Evolutionary conservation across 2,329 filamentous ascomycete species (phyloP).

Genomic region (Fusarium poae): DNA sequence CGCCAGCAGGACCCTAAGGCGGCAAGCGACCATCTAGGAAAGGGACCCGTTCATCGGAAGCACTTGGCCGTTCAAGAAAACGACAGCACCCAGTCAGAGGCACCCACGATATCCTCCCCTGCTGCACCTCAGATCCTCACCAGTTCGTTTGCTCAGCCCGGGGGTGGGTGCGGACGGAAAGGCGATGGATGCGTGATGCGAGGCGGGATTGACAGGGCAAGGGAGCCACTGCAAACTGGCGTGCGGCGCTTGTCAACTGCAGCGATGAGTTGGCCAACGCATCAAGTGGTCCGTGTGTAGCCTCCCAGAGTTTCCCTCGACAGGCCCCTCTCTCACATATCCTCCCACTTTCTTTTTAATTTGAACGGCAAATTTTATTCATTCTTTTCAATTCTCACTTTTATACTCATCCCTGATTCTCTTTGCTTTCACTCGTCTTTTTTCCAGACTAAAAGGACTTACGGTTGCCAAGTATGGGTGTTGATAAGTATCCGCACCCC

Average conservation of each 20-base stretch:
- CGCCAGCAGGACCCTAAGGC: constrained; percentile 4
- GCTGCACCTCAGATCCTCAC: constrained; percentile 38
- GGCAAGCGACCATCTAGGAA: constrained; percentile 17
- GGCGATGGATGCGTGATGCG: constrained; percentile 42
- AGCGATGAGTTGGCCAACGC: constrained; percentile 59
- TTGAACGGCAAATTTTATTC: constrained; percentile 15
- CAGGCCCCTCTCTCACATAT: constrained; percentile 43
- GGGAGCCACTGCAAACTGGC: constrained; percentile 40
- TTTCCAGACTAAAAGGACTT: constrained; percentile 8
- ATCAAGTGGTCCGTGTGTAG: constrained; percentile 60
- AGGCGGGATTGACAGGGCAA: constrained; percentile 46
- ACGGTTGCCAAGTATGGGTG: constrained; percentile 19
- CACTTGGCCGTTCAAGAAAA: constrained; percentile 37
- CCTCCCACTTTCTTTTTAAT: constrained; percentile 29
- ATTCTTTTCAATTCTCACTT: constrained; percentile 3
- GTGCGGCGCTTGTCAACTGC: constrained; percentile 57
- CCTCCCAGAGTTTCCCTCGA: constrained; percentile 49
- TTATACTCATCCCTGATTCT: constrained; percentile 9
- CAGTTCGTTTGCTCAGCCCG: constrained; percentile 40
- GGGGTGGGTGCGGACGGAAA: constrained; percentile 39
- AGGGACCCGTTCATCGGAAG: constrained; percentile 37
- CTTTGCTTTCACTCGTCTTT: constrained; percentile 2
- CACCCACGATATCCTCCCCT: constrained; percentile 40
- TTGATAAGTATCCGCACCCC: constrained; percentile 42
- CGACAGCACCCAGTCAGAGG: constrained; percentile 32